phyloP scores from a whole-genome alignment of 495 filamentous ascomycete genomes.

The Penicillium goetzii region DNA sequence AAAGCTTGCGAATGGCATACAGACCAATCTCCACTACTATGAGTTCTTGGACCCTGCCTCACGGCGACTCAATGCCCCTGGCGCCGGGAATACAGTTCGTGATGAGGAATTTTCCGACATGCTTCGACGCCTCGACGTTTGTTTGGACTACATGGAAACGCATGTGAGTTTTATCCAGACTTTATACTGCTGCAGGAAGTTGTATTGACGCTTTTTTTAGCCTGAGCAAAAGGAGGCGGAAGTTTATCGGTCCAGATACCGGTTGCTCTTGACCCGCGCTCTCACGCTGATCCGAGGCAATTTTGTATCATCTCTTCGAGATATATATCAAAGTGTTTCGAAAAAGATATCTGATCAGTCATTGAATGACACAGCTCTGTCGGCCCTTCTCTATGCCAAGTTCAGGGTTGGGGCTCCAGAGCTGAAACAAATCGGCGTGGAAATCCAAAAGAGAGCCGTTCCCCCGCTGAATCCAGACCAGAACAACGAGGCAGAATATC shows the following conservation, averaged over 20 bases:
- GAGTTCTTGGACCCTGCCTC: constrained; percentile 89
- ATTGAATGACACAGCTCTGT: constrained; percentile 76
- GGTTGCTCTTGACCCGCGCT: constrained; percentile 70
- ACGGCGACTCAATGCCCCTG: constrained; percentile 86
- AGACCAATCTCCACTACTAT: constrained; percentile 87
- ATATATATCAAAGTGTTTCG: constrained; percentile 69
- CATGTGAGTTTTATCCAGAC: constrained; percentile 60
- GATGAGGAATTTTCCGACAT: constrained; percentile 83
- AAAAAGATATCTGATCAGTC: constrained; percentile 71
- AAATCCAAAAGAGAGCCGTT: constrained; percentile 70
- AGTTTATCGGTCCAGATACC: constrained; percentile 74
- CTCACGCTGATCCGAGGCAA: constrained; percentile 84
- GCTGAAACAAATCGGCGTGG: constrained; percentile 65
- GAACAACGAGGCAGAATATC: constrained; percentile 67
- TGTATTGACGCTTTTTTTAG: constrained; percentile 45
- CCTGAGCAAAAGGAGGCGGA: constrained; percentile 82
- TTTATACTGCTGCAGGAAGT: not conserved
- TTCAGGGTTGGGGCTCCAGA: constrained; percentile 71
- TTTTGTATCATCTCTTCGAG: constrained; percentile 71
- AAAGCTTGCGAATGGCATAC: constrained; percentile 76
- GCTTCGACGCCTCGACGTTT: constrained; percentile 80
- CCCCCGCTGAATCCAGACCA: constrained; percentile 61
- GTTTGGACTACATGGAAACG: constrained; percentile 83
- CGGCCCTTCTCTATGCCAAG: constrained; percentile 76
- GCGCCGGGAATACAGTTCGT: constrained; percentile 79